These are phyloP conservation scores for Cochlearia excelsa DNA, from an alignment of 345 rosid species.

Conservation along the genomic window DNA sequence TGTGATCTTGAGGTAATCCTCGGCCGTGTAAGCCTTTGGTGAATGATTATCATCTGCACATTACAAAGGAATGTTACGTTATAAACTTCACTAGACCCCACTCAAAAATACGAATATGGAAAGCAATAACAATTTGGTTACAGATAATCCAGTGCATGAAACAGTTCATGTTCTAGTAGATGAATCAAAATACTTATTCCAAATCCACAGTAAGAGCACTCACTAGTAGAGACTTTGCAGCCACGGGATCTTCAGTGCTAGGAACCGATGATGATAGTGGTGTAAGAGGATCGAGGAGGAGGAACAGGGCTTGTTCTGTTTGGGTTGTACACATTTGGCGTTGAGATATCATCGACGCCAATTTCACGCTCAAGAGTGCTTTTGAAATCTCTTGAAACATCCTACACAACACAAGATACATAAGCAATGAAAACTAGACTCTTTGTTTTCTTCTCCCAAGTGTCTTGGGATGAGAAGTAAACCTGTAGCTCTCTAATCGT, in stretches of 20 bases:
- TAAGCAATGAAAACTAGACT: conserved; percentile 18
- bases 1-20: too few relatives aligned
- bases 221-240: conserved; percentile 50
- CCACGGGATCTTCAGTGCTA: conserved; percentile 38
- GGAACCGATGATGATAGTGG: conserved; percentile 40
- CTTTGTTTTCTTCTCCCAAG: too few relatives aligned
- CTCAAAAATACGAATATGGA: not conserved
- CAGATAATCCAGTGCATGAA: not conserved
- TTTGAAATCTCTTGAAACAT: conserved; percentile 93
- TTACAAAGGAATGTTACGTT: not conserved
- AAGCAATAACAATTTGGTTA: not conserved
- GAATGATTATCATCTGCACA: conserved; percentile 45
- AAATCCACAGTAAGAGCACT: conserved; percentile 30
- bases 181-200: not conserved
- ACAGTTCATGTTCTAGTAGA: not conserved
- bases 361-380: conserved; percentile 90
- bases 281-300: conserved; percentile 46
- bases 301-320: conserved; percentile 41
- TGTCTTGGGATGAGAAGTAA: not conserved
- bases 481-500: conserved; percentile 97
- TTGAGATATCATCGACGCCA: conserved; percentile 64
- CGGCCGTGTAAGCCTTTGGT: too few relatives aligned
- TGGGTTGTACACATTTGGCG: conserved; percentile 42
- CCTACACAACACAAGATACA: conserved; percentile 40
- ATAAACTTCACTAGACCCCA: conserved; percentile 4